A percentile compares a stretch with the other conserved stretches of the same genome.
Evolutionary conservation across 768 basidiomycete genomes (phyloP).

Genomic region (Boletus edulis): DNA sequence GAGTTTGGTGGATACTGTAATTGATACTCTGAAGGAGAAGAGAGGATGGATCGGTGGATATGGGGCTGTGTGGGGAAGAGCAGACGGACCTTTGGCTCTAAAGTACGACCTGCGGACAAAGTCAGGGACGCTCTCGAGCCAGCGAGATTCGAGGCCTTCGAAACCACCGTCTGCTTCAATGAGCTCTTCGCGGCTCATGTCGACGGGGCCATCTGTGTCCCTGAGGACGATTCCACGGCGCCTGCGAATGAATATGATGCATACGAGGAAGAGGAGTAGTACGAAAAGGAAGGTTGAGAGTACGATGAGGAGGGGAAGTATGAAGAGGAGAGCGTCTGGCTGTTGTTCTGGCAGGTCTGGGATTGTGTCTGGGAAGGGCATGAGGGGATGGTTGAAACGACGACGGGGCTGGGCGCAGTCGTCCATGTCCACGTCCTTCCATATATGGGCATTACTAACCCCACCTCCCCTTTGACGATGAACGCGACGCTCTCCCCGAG

Average conservation of each 20-base stretch:
- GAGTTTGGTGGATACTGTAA: constrained; percentile 92
- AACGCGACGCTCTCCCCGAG: constrained; percentile 50
- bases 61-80: neutral
- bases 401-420: too few species aligned
- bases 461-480: constrained; percentile 30
- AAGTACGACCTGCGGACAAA: constrained; percentile 65
- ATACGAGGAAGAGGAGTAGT: constrained; percentile 86
- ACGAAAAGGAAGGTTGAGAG: constrained; percentile 91
- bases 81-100: constrained; percentile 77
- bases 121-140: constrained; percentile 85
- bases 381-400: neutral
- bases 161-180: constrained; percentile 92
- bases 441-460: constrained; percentile 9
- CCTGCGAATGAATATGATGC: constrained; percentile 78
- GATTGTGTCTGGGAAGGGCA: neutral
- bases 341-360: constrained; percentile 20
- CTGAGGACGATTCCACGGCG: constrained; percentile 74
- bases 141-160: constrained; percentile 86
- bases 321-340: constrained; percentile 72
- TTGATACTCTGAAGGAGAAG: constrained; percentile 62
- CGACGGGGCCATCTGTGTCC: constrained; percentile 90
- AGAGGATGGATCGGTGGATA: constrained; percentile 2
- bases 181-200: constrained; percentile 90
- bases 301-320: constrained; percentile 92
- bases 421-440: neutral